Base-by-base conservation (phyloP, 306 rosid species). In the Quercus variabilis region DNA sequence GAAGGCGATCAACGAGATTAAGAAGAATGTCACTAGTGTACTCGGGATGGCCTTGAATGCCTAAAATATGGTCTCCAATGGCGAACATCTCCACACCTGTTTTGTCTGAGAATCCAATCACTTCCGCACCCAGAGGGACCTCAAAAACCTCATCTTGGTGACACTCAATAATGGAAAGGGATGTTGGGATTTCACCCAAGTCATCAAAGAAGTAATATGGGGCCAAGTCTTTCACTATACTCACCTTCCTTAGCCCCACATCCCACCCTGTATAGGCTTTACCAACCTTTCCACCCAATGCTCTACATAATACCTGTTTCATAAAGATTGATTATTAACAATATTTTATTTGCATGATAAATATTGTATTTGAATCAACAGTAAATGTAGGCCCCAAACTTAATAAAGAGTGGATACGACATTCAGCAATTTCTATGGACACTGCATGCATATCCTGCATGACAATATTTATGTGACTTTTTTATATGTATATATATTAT, bases 31-130 rank as follows among this genome's bases (percentile, higher is more conserved):
- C 97, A 71, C 74, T 90, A 41, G 83, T 69, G 75, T 87, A 90
- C 81, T 89, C 93, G 60, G 96, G 96, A 62, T 90, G 93, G 52
- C 96, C 96, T 83, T 90, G 96, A 73, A 92, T 88, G 19, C 96
- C 93, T 71, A 92, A 84, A 75, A 89, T 77, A 71, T 90, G 90
- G 13, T 78, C 80, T 75, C 71, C 89, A 76, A 90, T 82, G 72
- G 76, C 71, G 80, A 92, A 92, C 85, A 90, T 85, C 77, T 92
- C 96, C 14, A 92, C 96, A 0, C 89, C 85, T 21, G 91, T 90
- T 84, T 88, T 90, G 21, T 88, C 88, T 2, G 97, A 92, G 62
- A 74, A 85, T 3, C 86, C 96, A 51, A 90, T 77, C 30, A 92
- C 93, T 72, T 85, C 51, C 26, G 95, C 97, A 14, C 90, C 89